Evolutionary conservation across 306 rosid species (phyloP).

Genomic region (Prunus davidiana): DNA sequence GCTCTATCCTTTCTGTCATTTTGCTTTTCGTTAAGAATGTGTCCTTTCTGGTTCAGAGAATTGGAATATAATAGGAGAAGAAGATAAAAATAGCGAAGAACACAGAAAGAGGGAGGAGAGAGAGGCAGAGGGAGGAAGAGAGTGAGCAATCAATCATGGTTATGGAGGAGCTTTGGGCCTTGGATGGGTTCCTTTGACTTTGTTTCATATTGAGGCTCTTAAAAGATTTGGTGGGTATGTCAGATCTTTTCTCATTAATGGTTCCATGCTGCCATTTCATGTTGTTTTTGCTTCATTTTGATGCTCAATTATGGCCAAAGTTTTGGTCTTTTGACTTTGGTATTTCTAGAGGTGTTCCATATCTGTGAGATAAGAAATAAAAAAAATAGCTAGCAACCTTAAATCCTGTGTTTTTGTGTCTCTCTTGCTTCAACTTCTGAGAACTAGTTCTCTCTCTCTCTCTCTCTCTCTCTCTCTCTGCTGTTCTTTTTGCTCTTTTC

Average conservation of each 20-base stretch:
- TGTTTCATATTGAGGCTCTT: constrained; percentile 5
- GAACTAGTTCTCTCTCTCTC: too few relatives aligned
- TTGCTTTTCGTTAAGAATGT: constrained; percentile 23
- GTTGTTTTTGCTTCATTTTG: background rate
- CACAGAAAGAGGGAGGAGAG: background rate
- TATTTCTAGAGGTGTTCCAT: background rate
- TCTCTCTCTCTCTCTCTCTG: background rate
- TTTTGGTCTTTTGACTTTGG: background rate
- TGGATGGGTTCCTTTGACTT: constrained; percentile 32
- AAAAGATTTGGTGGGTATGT: constrained; percentile 27
- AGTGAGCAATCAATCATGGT: constrained; percentile 10
- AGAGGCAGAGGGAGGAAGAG: background rate
- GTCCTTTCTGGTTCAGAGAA: constrained; percentile 19
- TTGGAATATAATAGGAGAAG: constrained; percentile 13
- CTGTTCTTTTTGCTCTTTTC: background rate
- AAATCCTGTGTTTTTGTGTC: background rate
- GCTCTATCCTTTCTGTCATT: constrained; percentile 45
- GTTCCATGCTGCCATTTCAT: background rate
- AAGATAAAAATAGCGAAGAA: constrained; percentile 12
- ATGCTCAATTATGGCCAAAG: background rate
- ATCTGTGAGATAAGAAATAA: background rate
- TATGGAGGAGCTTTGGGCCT: constrained; percentile 20
- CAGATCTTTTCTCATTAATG: constrained; percentile 21
- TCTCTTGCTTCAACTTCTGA: background rate
- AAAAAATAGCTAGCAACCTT: background rate